phyloP scores from a whole-genome alignment of 1,284 basidiomycete genomes.

The Microstroma glucosiphilum region DNA sequence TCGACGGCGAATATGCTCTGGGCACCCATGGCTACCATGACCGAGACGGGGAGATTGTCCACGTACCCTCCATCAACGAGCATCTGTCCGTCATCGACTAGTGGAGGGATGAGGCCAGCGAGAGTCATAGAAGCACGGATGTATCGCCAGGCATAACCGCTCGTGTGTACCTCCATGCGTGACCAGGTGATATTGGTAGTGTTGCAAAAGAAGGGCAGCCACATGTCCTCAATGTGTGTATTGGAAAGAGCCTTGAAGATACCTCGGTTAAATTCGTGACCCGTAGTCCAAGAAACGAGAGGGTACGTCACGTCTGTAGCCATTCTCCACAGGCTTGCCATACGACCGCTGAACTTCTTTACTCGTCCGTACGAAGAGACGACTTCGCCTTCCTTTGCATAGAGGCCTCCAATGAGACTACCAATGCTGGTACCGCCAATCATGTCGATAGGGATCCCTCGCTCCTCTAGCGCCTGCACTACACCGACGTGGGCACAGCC shows the following conservation, averaged over 20 bases:
- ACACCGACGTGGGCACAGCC: slow-evolving; percentile 89
- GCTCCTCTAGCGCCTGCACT: slow-evolving; percentile 83
- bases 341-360: slow-evolving; percentile 82
- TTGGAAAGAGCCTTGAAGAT: slow-evolving; percentile 70
- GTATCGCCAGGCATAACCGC: slow-evolving; percentile 65
- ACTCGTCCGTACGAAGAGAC: slow-evolving; percentile 76
- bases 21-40: slow-evolving; percentile 88
- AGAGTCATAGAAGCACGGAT: slow-evolving; percentile 94
- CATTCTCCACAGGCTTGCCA: slow-evolving; percentile 91
- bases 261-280: slow-evolving; percentile 53
- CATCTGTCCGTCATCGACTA: slow-evolving; percentile 85
- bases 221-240: slow-evolving; percentile 96
- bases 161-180: slow-evolving; percentile 93
- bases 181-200: slow-evolving; percentile 98
- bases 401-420: slow-evolving; percentile 82
- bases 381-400: slow-evolving; percentile 86
- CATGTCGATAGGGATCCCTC: slow-evolving; percentile 85
- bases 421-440: slow-evolving; percentile 79
- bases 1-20: slow-evolving; percentile 90
- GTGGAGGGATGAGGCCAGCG: slow-evolving; percentile 84
- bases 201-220: slow-evolving; percentile 97
- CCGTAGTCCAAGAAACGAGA: slow-evolving; percentile 93
- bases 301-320: slow-evolving; percentile 94
- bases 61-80: slow-evolving; percentile 46
- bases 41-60: slow-evolving; percentile 61